A percentile compares a stretch with the other conserved stretches of the same genome.
phyloP scores from a whole-genome alignment of 306 rosid genomes.

The Hylodesmum podocarpum region DNA sequence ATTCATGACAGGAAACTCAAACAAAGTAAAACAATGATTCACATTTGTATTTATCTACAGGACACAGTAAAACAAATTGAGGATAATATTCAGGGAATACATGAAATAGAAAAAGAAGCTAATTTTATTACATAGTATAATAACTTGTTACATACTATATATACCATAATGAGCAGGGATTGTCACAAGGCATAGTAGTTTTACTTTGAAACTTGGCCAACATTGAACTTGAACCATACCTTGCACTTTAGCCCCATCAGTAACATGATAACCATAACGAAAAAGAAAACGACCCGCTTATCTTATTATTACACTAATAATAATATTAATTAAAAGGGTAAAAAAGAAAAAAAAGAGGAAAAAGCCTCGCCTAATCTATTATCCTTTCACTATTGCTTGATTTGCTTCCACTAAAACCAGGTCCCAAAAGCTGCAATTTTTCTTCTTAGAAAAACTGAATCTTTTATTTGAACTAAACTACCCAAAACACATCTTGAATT shows the following conservation, averaged over 20 bases:
- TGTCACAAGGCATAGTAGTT: background rate
- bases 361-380: conserved; percentile 18
- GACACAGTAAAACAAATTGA: background rate
- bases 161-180: background rate
- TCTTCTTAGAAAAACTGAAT: conserved; percentile 38
- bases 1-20: background rate
- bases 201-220: background rate
- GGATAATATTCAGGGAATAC: background rate
- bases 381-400: conserved; percentile 31
- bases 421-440: conserved; percentile 43
- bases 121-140: background rate
- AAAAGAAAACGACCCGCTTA: conserved; percentile 29
- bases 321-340: background rate
- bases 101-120: background rate
- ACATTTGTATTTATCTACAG: background rate
- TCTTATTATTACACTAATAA: conserved; percentile 40
- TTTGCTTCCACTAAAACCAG: conserved; percentile 33
- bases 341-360: background rate
- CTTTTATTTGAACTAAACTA: conserved; percentile 52
- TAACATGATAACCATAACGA: conserved; percentile 13
- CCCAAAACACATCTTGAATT: conserved; percentile 53
- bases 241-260: background rate
- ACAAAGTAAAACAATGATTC: background rate
- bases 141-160: conserved; percentile 15
- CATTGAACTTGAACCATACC: conserved; percentile 21